These are phyloP conservation scores for Orbilia quercus DNA, from an alignment of 2,329 filamentous ascomycete genomes.

Conservation along the genomic window DNA sequence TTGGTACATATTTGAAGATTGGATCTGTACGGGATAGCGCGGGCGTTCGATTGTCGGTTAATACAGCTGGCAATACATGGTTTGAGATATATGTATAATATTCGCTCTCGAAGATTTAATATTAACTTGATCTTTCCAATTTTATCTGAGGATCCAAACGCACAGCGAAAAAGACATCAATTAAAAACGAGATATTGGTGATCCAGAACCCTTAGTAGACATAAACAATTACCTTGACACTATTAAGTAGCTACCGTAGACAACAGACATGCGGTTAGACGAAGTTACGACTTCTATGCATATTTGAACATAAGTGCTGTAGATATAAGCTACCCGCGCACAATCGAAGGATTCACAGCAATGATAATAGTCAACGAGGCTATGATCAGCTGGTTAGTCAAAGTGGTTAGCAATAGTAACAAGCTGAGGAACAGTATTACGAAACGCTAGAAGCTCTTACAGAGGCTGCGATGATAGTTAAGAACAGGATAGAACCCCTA, in stretches of 20 bases:
- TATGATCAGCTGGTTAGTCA: conserved; percentile 39
- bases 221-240: no score
- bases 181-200: no score
- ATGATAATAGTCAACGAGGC: conserved; percentile 46
- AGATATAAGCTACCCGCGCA: conserved; percentile 12
- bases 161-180: no score
- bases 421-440: conserved; percentile 3
- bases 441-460: conserved; percentile 27
- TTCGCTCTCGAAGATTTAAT: conserved; percentile 25
- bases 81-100: conserved; percentile 34
- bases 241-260: no score
- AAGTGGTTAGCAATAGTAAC: conserved; percentile 19
- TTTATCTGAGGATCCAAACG: no score
- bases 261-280: not conserved
- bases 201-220: no score
- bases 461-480: conserved; percentile 71
- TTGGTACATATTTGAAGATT: conserved; percentile 28
- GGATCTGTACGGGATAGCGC: conserved; percentile 18
- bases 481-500: conserved; percentile 77
- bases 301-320: not conserved
- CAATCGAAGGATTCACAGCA: conserved; percentile 48
- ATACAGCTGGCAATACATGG: conserved; percentile 19
- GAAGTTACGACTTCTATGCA: no score
- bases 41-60: conserved; percentile 27
- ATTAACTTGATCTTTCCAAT: no score